These are phyloP conservation scores for Fusarium citri DNA, from an alignment of 2,329 filamentous ascomycete genomes.

Conservation along the genomic window DNA sequence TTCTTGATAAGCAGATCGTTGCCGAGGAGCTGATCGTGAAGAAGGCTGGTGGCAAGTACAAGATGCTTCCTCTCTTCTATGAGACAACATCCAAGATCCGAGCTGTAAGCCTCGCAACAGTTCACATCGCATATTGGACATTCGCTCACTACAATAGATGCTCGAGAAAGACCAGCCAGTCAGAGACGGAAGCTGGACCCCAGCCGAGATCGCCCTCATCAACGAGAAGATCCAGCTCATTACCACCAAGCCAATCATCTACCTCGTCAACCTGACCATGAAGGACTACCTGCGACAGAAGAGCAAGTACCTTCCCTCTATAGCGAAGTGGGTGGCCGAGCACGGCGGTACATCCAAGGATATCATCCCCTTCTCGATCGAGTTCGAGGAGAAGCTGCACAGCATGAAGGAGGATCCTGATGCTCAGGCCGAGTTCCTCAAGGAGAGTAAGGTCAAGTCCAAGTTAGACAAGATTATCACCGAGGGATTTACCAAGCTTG, in stretches of 20 bases:
- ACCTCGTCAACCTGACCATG: slow-evolving; percentile 60
- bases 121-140: not conserved
- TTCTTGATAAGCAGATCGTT: slow-evolving; percentile 54
- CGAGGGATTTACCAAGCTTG: slow-evolving; percentile 58
- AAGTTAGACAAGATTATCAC: slow-evolving; percentile 57
- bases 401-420: slow-evolving; percentile 53
- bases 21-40: slow-evolving; percentile 55
- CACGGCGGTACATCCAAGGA: slow-evolving; percentile 56
- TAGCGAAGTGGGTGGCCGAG: slow-evolving; percentile 59
- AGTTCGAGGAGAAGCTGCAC: slow-evolving; percentile 59
- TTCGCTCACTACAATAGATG: slow-evolving; percentile 45
- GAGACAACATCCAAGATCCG: slow-evolving; percentile 57
- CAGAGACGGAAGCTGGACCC: slow-evolving; percentile 57
- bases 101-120: slow-evolving; percentile 37
- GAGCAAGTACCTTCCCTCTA: slow-evolving; percentile 58
- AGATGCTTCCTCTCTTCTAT: slow-evolving; percentile 58
- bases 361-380: slow-evolving; percentile 58
- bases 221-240: slow-evolving; percentile 60
- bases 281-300: slow-evolving; percentile 61
- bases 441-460: slow-evolving; percentile 57
- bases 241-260: slow-evolving; percentile 59
- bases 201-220: slow-evolving; percentile 58
- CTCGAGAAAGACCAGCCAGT: slow-evolving; percentile 56
- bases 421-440: slow-evolving; percentile 51
- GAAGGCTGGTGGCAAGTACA: slow-evolving; percentile 59